Evolutionary conservation across 2,329 filamentous ascomycete genomes (phyloP), one percentile per base, ranked within the genome.

Genomic region (Aschersonia sp.): DNA sequence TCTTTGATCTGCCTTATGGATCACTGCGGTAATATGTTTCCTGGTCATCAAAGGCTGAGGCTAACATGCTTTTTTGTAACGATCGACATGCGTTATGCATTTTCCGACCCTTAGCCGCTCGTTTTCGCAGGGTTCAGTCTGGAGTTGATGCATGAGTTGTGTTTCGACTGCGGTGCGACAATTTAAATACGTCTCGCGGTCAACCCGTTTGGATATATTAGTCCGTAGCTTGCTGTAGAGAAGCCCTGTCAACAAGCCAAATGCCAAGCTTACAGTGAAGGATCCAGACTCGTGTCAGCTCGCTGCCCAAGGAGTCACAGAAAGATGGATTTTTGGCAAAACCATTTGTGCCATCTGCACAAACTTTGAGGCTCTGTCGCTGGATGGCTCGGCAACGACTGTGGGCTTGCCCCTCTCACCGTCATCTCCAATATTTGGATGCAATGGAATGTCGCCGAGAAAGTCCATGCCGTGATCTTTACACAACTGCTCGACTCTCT

Each of bases 321-420:
- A 47, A 31, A 68, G 50, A 32, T 56, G 56, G 51, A 80, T 67
- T 56, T 71, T 75, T 1, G 53, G 58, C 10, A 62, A 67, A 31
- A 84, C 67, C 30, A 66, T 62, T 48, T 74, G 68, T 1, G 86
- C 86, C 60, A 95, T 81, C 20, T 72, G 68, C 49, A 82, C 65
- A 61, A 96, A 98, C 1, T 81, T 79, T 47, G 72, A 67, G 1
- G 85, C 83, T 55, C 86, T 78, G 32, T 77, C 73, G 55, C 87
- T 89, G 1, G 80, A 73, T 5, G 91, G 88, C 62, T 94, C 87
- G 1, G 87, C 78, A 2, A 95, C 88, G 0, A 97, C 85, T 1
- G 89, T 96, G 4, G 92, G 92, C 63, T 84, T 88, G 1, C 92
- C 92, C 28, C 76, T 71, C 63, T 95, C 88, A 1, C 86, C 88